Percentiles rank a stretch among this genome's conserved stretches.
Conservation (phyloP, 192 early-diverging fungal species). For the Diversispora eburnea region DNA sequence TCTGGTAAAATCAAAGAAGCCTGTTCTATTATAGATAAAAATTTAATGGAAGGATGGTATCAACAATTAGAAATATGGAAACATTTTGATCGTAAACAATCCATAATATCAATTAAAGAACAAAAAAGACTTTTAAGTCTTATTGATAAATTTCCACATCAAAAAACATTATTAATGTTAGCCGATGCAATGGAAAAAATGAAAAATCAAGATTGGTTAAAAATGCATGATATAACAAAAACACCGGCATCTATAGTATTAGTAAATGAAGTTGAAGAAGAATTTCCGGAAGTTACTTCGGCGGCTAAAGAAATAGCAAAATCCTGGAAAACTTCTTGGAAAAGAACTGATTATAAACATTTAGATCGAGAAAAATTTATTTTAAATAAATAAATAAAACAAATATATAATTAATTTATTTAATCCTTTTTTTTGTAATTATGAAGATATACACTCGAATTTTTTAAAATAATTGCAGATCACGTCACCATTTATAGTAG, state of each 20-base stretch:
- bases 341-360: no score
- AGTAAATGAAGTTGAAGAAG: background rate
- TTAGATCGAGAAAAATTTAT: no score
- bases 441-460: no score
- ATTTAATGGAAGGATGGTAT: constrained; percentile 33
- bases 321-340: background rate
- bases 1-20: constrained; percentile 38
- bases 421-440: no score
- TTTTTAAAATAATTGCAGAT: no score
- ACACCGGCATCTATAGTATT: background rate
- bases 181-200: constrained; percentile 10
- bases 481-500: no score
- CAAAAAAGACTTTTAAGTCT: background rate
- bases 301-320: background rate
- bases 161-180: constrained; percentile 19
- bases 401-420: no score
- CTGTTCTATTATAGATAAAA: constrained; percentile 34
- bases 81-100: background rate
- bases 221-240: background rate
- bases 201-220: background rate
- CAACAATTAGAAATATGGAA: constrained; percentile 3
- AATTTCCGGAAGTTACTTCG: background rate
- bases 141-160: constrained; percentile 1
- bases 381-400: no score
- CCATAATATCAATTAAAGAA: background rate